A percentile compares a stretch with the other conserved stretches of the same genome.
phyloP scores from a whole-genome alignment of 1,284 basidiomycete genomes.

The Vanrija sp. region DNA sequence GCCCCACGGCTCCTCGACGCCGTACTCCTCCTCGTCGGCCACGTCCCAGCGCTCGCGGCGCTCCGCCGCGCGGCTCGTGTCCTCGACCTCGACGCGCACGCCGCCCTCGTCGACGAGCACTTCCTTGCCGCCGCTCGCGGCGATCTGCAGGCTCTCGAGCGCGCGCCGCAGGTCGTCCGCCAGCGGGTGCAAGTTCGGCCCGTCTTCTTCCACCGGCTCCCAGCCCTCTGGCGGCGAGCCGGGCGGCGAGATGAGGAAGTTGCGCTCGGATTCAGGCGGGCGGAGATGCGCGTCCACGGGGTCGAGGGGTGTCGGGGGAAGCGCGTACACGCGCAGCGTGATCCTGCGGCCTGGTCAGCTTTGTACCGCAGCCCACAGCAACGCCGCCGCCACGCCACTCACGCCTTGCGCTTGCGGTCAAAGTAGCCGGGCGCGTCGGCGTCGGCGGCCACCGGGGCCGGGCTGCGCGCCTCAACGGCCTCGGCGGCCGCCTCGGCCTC shows the following conservation, averaged over 20 bases:
- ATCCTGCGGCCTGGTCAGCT: constrained; percentile 45
- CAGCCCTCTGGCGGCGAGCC: constrained; percentile 97
- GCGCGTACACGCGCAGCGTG: constrained; percentile 70
- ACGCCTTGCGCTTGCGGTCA: constrained; percentile 10
- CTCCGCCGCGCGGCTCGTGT: constrained; percentile 23
- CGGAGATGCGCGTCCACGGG: constrained; percentile 56
- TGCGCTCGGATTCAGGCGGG: constrained; percentile 77
- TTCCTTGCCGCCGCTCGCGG: constrained; percentile 29
- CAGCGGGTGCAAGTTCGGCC: constrained; percentile 79
- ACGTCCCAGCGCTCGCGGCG: constrained; percentile 14
- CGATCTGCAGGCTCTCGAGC: constrained; percentile 53
- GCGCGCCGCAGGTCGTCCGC: constrained; percentile 85
- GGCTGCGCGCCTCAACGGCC: background rate
- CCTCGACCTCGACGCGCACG: constrained; percentile 42
- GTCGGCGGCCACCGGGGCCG: background rate
- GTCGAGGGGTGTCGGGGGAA: constrained; percentile 62
- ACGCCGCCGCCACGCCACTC: background rate
- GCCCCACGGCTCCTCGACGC: constrained; percentile 1
- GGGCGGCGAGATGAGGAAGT: constrained; percentile 96
- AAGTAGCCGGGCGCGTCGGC: constrained; percentile 2
- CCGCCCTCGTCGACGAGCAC: constrained; percentile 42
- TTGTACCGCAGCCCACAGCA: background rate
- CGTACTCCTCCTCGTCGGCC: constrained; percentile 12
- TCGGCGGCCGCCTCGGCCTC: background rate
- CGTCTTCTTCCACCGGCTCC: constrained; percentile 88